phyloP scores from a whole-genome alignment of 1,139 yeast genomes.

The Protomyces macrosporus region DNA sequence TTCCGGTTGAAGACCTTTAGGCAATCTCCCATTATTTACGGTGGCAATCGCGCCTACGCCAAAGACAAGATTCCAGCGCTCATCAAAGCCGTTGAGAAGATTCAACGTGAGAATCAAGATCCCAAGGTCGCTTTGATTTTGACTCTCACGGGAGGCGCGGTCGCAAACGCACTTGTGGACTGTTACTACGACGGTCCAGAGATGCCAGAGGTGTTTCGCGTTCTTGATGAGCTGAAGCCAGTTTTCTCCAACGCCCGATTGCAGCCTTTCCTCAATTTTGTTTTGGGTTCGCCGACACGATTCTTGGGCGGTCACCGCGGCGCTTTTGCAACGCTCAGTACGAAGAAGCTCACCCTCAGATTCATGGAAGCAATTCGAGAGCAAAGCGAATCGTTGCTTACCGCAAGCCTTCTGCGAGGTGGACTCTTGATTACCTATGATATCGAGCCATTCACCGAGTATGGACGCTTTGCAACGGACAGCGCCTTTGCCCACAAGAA shows the following conservation, averaged over 20 bases:
- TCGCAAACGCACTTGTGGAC: neutral
- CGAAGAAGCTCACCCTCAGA: neutral
- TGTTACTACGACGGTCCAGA: constrained; percentile 7
- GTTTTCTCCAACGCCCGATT: neutral
- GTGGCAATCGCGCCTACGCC: neutral
- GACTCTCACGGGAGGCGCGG: constrained; percentile 4
- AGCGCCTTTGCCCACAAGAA: constrained; percentile 5
- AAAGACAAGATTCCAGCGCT: constrained; percentile 4
- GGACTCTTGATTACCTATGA: constrained; percentile 4
- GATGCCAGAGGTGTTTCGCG: constrained; percentile 2
- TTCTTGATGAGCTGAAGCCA: neutral
- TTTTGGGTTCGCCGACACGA: neutral
- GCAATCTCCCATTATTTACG: neutral
- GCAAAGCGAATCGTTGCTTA: neutral
- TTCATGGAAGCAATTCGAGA: constrained; percentile 2
- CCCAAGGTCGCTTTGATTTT: neutral
- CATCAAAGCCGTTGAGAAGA: neutral
- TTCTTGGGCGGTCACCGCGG: constrained; percentile 7
- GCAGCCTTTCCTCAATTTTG: neutral
- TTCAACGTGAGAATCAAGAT: neutral
- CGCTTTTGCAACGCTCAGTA: constrained; percentile 10
- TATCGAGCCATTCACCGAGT: constrained; percentile 8
- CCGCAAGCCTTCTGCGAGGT: neutral
- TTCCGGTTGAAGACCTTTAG: constrained; percentile 1
- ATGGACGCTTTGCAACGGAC: constrained; percentile 2